Conservation (phyloP, 1,139 yeast genomes). For the Spathaspora sp. region DNA sequence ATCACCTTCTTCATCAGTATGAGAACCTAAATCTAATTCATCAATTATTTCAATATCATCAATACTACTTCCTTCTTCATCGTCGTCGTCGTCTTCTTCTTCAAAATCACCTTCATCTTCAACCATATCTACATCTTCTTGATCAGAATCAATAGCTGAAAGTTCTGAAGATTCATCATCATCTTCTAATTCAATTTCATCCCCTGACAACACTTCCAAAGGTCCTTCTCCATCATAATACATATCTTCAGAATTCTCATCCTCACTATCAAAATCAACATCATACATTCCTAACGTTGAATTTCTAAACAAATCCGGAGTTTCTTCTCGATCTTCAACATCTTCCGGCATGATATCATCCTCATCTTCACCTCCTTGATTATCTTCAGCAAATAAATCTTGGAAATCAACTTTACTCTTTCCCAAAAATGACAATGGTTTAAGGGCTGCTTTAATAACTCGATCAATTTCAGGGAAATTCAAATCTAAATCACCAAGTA, state of each 20-base stretch:
- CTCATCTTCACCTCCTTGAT: conserved; percentile 46
- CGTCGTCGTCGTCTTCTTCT: conserved; percentile 22
- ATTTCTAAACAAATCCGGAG: conserved; percentile 80
- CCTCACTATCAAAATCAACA: conserved; percentile 71
- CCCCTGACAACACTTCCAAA: conserved; percentile 38
- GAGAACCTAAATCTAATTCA: conserved; percentile 34
- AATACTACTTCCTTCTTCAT: conserved; percentile 21
- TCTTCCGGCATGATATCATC: conserved; percentile 57
- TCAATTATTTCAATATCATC: conserved; percentile 44
- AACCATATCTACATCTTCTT: conserved; percentile 25
- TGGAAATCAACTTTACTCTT: conserved; percentile 59
- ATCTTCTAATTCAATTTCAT: conserved; percentile 25
- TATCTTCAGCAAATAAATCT: conserved; percentile 53
- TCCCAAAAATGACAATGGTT: conserved; percentile 63
- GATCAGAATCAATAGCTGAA: conserved; percentile 27
- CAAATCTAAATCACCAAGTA: conserved; percentile 65
- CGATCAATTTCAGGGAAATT: conserved; percentile 67
- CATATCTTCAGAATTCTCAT: conserved; percentile 28
- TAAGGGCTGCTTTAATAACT: conserved; percentile 56
- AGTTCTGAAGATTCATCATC: conserved; percentile 24
- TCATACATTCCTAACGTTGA: conserved; percentile 96
- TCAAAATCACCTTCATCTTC: conserved; percentile 22
- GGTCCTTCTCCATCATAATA: conserved; percentile 22
- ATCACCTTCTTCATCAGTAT: conserved; percentile 27
- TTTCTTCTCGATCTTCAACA: conserved; percentile 70